These are phyloP conservation scores for Brassica rapa DNA, from an alignment of 345 rosid genomes.

Conservation along the genomic window DNA sequence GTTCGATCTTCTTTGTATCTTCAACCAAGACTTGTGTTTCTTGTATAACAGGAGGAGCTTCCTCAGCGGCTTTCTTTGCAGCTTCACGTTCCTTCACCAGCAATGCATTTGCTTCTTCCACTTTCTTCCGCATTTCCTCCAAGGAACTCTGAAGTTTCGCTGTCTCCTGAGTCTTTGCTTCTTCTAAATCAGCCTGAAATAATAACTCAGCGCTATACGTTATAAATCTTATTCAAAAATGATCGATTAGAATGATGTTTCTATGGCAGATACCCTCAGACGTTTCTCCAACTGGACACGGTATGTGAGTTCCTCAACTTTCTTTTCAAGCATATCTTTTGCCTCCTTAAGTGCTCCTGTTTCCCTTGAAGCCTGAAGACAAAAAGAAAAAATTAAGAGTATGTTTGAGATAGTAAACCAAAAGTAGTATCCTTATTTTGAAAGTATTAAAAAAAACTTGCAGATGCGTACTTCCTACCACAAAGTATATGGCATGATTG, in stretches of 20 bases:
- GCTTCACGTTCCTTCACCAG: slow-evolving; percentile 57
- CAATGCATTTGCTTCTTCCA: slow-evolving; percentile 56
- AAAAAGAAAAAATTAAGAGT: background rate
- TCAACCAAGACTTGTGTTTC: slow-evolving; percentile 68
- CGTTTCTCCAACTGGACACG: slow-evolving; percentile 70
- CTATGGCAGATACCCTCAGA: slow-evolving; percentile 47
- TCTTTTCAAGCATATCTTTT: slow-evolving; percentile 69
- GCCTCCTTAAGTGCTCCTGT: slow-evolving; percentile 78
- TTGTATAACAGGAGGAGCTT: slow-evolving; percentile 59
- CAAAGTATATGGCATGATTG: background rate
- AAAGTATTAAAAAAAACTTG: background rate
- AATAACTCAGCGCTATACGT: background rate
- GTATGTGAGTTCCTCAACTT: slow-evolving; percentile 70
- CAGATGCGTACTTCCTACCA: background rate
- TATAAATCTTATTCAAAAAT: background rate
- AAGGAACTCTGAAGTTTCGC: slow-evolving; percentile 52
- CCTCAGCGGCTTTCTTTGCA: slow-evolving; percentile 54
- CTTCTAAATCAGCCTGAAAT: slow-evolving; percentile 51
- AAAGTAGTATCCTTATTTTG: background rate
- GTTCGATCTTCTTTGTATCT: slow-evolving; percentile 59
- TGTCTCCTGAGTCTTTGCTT: slow-evolving; percentile 55
- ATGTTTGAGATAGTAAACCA: background rate
- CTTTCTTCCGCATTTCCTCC: slow-evolving; percentile 53
- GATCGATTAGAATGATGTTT: background rate
- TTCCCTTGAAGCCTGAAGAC: slow-evolving; percentile 65